Conservation (phyloP, 805 yeast genomes). For the Tetrapisispora namnaoensis region DNA sequence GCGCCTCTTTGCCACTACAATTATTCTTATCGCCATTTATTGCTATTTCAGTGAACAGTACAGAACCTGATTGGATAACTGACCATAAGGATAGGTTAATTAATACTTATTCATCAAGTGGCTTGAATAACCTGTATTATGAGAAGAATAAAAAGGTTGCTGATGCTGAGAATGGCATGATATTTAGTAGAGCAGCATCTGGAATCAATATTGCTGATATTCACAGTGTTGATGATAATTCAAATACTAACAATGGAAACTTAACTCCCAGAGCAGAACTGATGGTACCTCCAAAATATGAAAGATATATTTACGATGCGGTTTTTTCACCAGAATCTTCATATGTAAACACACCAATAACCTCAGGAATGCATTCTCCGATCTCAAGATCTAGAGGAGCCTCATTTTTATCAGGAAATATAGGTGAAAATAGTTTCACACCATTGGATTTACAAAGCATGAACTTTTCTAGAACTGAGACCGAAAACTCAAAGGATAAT, state of each 20-base stretch:
- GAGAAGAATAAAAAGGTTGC: constrained; percentile 45
- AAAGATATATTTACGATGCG: constrained; percentile 37
- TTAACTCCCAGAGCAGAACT: constrained; percentile 21
- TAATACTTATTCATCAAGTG: constrained; percentile 31
- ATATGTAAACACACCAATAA: background rate
- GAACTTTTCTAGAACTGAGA: background rate
- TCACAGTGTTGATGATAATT: background rate
- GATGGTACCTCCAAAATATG: constrained; percentile 82
- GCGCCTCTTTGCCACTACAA: constrained; percentile 80
- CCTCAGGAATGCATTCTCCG: background rate
- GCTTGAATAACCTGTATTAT: constrained; percentile 3
- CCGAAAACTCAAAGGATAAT: background rate
- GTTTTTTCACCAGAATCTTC: background rate
- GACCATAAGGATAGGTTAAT: background rate
- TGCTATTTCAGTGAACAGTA: constrained; percentile 24
- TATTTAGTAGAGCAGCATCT: constrained; percentile 24
- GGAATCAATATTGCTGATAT: constrained; percentile 25
- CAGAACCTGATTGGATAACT: background rate
- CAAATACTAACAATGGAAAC: background rate
- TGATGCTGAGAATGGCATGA: constrained; percentile 44
- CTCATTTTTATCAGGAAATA: background rate
- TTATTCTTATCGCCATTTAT: constrained; percentile 77
- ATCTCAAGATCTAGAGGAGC: constrained; percentile 25
- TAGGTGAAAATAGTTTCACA: background rate
- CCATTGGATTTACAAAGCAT: constrained; percentile 1